Conservation (phyloP, 306 rosid genomes). For the Pyrus communis region DNA sequence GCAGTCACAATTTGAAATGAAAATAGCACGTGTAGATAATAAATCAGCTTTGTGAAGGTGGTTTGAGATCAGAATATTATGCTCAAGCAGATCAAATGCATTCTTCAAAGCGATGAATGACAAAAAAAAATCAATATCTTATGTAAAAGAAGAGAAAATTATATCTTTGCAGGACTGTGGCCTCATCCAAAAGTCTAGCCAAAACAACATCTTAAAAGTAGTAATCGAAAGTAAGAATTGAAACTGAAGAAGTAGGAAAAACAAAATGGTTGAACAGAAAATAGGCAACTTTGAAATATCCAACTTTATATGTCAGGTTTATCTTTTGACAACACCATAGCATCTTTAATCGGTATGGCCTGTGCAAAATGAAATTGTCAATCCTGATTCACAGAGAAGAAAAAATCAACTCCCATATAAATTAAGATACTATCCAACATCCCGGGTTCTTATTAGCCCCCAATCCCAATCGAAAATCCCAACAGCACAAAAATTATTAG, state of each 20-base stretch:
- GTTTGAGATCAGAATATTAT: too few relatives aligned
- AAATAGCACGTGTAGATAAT: too few relatives aligned
- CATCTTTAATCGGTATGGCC: slow-evolving; percentile 92
- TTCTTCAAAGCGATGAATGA: too few relatives aligned
- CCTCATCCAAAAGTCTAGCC: too few relatives aligned
- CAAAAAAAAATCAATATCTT: too few relatives aligned
- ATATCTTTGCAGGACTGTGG: too few relatives aligned
- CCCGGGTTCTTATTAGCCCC: not conserved
- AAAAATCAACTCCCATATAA: not conserved
- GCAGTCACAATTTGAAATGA: too few relatives aligned
- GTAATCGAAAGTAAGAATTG: too few relatives aligned
- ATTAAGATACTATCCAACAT: not conserved
- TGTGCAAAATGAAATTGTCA: slow-evolving; percentile 22
- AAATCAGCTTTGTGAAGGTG: too few relatives aligned
- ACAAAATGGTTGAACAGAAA: not conserved
- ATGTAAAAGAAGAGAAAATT: too few relatives aligned
- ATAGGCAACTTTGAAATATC: slow-evolving; percentile 68
- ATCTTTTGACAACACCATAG: slow-evolving; percentile 69
- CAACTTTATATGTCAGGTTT: slow-evolving; percentile 91
- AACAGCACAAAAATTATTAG: slow-evolving; percentile 17
- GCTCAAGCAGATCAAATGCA: too few relatives aligned
- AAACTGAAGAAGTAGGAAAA: not conserved
- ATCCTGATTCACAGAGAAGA: not conserved
- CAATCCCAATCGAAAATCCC: not conserved
- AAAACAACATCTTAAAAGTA: too few relatives aligned